Evolutionary conservation across 768 basidiomycete genomes (phyloP), one percentile per base, ranked within the genome.

Genomic region (Auricularia sp.): DNA sequence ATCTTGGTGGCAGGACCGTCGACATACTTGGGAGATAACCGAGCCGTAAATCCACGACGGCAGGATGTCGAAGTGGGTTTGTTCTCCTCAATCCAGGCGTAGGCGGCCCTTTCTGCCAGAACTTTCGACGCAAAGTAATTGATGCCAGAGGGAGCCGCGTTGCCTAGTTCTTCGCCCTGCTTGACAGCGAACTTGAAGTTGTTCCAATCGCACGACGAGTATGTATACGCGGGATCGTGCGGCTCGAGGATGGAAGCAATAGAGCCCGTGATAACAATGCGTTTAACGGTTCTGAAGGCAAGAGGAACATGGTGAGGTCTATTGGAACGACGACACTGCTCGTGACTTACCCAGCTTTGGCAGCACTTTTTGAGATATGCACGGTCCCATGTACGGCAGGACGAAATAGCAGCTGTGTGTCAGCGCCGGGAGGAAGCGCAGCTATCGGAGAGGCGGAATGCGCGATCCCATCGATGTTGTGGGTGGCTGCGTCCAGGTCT

Each of bases 371-470:
- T 34, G 77, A 68, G 11, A 78, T 65, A 18, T 72, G 72, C 3
- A 73, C 61, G 5, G 77, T 77, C 44, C 77, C 77, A 33, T 75
- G 66, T 10, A 75, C 70, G 33, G 77, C 76, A 24, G 76, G 76
- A 3, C 59, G 65, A 66, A 76, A 71, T n/a, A 75, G 67, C 63
- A 76, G 75, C 64, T 64, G 36, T 21, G 66, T 56, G 13, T 64
- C 44, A 34, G 6, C 18, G 3, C 44, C 35, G 63, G 4, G 10
- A 16, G 16, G 14, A 18, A 24, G 8, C 16, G 56, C 47, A 33
- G 35, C 16, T n/a, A 16, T 29, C n/a, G 54, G n/a, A 5, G 61
- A 24, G 64, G 61, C 34, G 37, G 54, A 2, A 21, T 54, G 24
- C 29, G 58, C 13, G 21, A 36, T 63, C n/a, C 36, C 44, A 13